These are phyloP conservation scores for Leccinum solheimii DNA, from an alignment of 1,284 basidiomycete genomes.

Conservation along the genomic window DNA sequence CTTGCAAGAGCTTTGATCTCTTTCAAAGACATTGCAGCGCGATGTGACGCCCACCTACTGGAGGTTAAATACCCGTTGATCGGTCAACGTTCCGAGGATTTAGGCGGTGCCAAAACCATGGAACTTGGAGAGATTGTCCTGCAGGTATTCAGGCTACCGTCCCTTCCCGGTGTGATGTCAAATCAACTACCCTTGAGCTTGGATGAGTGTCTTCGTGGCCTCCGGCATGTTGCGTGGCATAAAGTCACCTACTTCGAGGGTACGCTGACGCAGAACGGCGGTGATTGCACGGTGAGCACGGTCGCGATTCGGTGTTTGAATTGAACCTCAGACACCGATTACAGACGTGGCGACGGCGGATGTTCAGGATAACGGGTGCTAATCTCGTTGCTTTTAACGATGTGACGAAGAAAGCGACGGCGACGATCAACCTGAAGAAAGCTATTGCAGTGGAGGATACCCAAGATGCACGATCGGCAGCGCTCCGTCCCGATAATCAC, in stretches of 20 bases:
- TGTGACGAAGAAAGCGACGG: slow-evolving; percentile 87
- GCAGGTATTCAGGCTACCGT: slow-evolving; percentile 88
- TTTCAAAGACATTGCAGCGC: slow-evolving; percentile 80
- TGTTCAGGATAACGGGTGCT: slow-evolving; percentile 84
- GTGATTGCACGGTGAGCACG: slow-evolving; percentile 82
- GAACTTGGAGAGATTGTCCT: slow-evolving; percentile 80
- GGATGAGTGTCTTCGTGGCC: slow-evolving; percentile 88
- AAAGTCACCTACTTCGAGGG: slow-evolving; percentile 90
- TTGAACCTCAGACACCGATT: slow-evolving; percentile 3
- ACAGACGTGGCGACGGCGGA: slow-evolving; percentile 86
- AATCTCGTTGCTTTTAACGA: slow-evolving; percentile 92
- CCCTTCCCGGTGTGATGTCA: slow-evolving; percentile 77
- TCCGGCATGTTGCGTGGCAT: slow-evolving; percentile 89
- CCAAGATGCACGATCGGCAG: slow-evolving; percentile 50
- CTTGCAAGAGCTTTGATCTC: slow-evolving; percentile 81
- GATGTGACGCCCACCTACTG: slow-evolving; percentile 80
- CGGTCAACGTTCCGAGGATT: slow-evolving; percentile 64
- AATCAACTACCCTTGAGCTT: slow-evolving; percentile 86
- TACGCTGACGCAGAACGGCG: slow-evolving; percentile 91
- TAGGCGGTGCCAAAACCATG: slow-evolving; percentile 55
- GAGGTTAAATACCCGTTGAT: slow-evolving; percentile 85
- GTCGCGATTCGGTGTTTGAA: background rate
- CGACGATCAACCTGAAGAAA: slow-evolving; percentile 89
- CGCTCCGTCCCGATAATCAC: slow-evolving; percentile 46
- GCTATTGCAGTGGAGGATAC: slow-evolving; percentile 79